Evolutionary conservation across 148 eudicot species (phyloP), one percentile per base, ranked within the genome.

Genomic region (Persicaria maculosa): DNA sequence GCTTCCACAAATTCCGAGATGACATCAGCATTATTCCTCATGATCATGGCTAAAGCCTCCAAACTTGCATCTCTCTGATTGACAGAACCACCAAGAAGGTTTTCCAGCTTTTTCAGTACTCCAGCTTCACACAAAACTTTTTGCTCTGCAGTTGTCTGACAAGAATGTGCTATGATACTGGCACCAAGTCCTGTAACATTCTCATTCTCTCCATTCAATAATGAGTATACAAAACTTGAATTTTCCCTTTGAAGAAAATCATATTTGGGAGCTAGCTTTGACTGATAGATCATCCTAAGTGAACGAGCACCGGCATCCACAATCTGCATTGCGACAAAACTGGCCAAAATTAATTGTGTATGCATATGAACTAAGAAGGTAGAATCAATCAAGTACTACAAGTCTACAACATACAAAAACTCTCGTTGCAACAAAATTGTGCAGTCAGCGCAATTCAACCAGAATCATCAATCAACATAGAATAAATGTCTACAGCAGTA

Each of bases 271-370:
- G 99, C 93, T 78, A 85, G 72, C 82, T 86, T 86, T 25, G 99
- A 96, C 78, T 89, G 97, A 84, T 96, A 96, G 52, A 96, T 96
- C 82, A 92, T 80, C 82, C 85, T 90, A 52, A 96, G 96, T 79
- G 99, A 84, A 72, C 99, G 92, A 77, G 99, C 97, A 79, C 81
- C 87, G 22, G 97, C 99, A 81, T 92, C 97, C 73, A 86, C 91
- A 82, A 96, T 92, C 99, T 96, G 92, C 40, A 74, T 79, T 43
- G 44, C 71, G 47, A 75, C 12, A 69, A n/a, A 65, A 3, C 45
- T 4, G 78, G 74, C 25, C 47, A 59, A 11, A 57, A 57, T 16
- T 1, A 8, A 59, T 20, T 59, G 40, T 31, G 40, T 31, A 59
- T 17, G 67, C 67, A 59, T 59, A 12, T 14, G 10, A 59, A 20